Conservation (phyloP, 2,329 filamentous ascomycete species). For the Hypocrella siamensis region DNA sequence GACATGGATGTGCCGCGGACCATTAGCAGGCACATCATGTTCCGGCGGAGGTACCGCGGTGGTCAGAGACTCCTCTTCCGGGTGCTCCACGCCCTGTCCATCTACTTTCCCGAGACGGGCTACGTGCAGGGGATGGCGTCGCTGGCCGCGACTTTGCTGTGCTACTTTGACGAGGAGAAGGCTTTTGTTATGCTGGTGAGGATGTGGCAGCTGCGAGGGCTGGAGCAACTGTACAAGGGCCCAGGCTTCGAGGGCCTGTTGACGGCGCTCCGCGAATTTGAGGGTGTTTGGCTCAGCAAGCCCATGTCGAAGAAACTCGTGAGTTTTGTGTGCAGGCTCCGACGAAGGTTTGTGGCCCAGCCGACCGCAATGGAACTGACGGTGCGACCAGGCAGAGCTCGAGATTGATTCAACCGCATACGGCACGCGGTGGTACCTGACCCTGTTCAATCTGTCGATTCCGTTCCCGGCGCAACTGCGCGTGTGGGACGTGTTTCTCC, state of each 20-base stretch:
- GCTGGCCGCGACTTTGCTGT: conserved; percentile 78
- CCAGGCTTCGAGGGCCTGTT: conserved; percentile 72
- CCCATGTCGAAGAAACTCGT: conserved; percentile 71
- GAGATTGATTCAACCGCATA: conserved; percentile 81
- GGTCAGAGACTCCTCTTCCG: conserved; percentile 86
- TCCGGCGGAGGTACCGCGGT: conserved; percentile 76
- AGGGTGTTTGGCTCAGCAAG: conserved; percentile 67
- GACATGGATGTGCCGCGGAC: conserved; percentile 93
- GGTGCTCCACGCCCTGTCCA: conserved; percentile 77
- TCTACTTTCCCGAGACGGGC: conserved; percentile 81
- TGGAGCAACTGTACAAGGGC: conserved; percentile 72
- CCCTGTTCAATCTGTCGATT: conserved; percentile 91
- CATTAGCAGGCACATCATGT: conserved; percentile 95
- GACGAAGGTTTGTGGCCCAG: no score
- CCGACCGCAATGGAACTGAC: no score
- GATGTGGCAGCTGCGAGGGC: conserved; percentile 75
- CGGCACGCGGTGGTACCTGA: conserved; percentile 93
- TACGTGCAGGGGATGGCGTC: conserved; percentile 98
- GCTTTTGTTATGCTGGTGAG: conserved; percentile 95
- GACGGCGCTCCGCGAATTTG: conserved; percentile 71
- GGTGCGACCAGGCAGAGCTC: conserved; percentile 44
- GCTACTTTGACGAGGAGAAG: conserved; percentile 92
- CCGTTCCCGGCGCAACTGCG: conserved; percentile 88
- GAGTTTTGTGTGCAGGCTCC: conserved; percentile 22
- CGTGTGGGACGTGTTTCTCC: conserved; percentile 96